Evolutionary conservation across 192 early-diverging fungal species (phyloP), one percentile per base, ranked within the genome.

Genomic region (Coemansia sp.): DNA sequence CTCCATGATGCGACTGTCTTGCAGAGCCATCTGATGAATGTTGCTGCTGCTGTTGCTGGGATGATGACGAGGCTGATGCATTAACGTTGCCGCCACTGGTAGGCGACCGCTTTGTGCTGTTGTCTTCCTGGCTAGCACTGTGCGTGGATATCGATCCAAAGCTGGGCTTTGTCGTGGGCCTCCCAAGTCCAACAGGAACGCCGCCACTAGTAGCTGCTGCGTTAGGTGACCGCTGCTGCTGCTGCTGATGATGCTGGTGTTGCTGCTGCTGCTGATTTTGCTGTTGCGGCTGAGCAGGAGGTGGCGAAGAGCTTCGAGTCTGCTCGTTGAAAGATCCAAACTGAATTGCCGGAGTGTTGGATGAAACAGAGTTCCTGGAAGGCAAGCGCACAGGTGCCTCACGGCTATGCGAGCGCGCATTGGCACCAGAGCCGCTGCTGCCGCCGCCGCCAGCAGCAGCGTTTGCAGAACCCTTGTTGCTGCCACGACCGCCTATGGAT

Each of bases 251-350:
- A 4, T 32, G 32, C 32, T 32, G 32, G 3, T 2, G 32, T 4
- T 32, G 32, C 32, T 32, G 32, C 32, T 32, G 32, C 32, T 0
- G 32, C 4, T 32, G 32, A 4, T 32, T 32, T 32, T 32, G 32
- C 32, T 32, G 32, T 2, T 19, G 9, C 46, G 2, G 46, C 6
- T 58, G 65, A 10, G 74, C 66, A 3, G 65, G 47, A 8, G 78
- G 74, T 15, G 83, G 78, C 13, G 78, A 67, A 10, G 69, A 63
- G 8, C 78, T 46, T 57, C 75, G 74, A 1, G 71, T 42, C 57
- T 80, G 71, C 69, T 83, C 74, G 72, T 78, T 77, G 39, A 84
- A 66, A 49, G 83, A 77, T n/a, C 83, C 83, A 68, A 84, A 84
- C 73, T 84, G 83, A 45, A 84, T 81, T 39, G 73, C 67, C 10